A percentile compares a stretch with the other conserved stretches of the same genome.
Conservation (phyloP, 139 green algal genomes). For the Chlamydomonas sphaeroides region DNA sequence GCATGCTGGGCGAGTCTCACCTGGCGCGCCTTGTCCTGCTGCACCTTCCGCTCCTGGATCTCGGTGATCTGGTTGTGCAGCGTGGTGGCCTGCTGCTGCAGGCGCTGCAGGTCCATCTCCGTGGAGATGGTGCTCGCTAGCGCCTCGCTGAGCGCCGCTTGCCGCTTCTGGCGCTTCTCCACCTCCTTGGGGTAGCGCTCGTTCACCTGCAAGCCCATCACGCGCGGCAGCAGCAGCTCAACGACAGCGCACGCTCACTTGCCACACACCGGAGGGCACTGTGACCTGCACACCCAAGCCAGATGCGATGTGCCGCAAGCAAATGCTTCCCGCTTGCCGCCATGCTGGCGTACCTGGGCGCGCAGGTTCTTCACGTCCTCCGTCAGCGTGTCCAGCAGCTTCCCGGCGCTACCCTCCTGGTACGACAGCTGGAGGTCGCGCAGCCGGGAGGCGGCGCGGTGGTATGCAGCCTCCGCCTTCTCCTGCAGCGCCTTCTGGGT, state of each 20-base stretch:
- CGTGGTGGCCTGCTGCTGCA: constrained; percentile 55
- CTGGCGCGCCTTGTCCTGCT: constrained; percentile 38
- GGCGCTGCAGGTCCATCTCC: constrained; percentile 61
- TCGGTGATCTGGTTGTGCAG: constrained; percentile 58
- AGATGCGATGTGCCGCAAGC: too few species aligned
- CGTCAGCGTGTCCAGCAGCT: constrained; percentile 55
- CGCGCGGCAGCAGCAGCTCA: too few species aligned
- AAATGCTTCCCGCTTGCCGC: too few species aligned
- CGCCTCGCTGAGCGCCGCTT: constrained; percentile 57
- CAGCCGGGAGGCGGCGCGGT: constrained; percentile 51
- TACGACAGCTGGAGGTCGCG: constrained; percentile 52
- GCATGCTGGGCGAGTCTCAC: too few species aligned
- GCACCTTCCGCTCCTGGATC: constrained; percentile 54
- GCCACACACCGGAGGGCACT: too few species aligned
- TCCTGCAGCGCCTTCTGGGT: constrained; percentile 57
- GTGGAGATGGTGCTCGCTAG: constrained; percentile 61
- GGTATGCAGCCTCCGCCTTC: constrained; percentile 52
- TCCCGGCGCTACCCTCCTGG: constrained; percentile 52
- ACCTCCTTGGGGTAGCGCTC: constrained; percentile 63
- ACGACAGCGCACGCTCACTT: not conserved
- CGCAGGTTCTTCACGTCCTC: constrained; percentile 63
- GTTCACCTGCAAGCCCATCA: constrained; percentile 50
- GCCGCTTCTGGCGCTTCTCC: constrained; percentile 60
- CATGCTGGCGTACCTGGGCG: constrained; percentile 41
- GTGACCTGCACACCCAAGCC: too few species aligned